Percentiles rank a stretch among this genome's conserved stretches.
phyloP scores from a whole-genome alignment of 257 asterid species.

The Anisodus tanguticus region DNA sequence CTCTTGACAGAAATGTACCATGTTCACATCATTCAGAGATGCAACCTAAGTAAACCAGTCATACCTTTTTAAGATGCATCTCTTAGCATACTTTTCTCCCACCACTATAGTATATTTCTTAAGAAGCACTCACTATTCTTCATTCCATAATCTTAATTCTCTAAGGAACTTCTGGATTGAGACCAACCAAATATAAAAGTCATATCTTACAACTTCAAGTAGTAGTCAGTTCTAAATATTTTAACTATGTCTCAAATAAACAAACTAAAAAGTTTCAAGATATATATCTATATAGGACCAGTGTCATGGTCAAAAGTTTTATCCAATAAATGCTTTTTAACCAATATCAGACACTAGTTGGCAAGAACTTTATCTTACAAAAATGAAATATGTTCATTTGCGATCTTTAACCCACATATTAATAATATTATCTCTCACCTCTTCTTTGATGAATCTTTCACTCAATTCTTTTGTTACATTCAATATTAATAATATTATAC shows the following conservation, averaged over 20 bases:
- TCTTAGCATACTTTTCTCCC: neutral
- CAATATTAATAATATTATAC: neutral
- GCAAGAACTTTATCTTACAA: neutral
- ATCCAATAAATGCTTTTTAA: neutral
- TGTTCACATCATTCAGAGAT: neutral
- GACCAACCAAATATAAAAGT: neutral
- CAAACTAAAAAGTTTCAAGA: neutral
- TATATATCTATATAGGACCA: neutral
- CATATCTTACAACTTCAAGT: neutral
- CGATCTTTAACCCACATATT: neutral
- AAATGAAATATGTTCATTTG: neutral
- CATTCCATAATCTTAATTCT: neutral
- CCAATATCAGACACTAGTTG: constrained; percentile 12
- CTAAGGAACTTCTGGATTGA: neutral
- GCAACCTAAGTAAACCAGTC: neutral
- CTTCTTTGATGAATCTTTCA: constrained; percentile 11
- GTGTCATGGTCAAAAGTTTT: neutral
- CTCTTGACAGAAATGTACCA: neutral
- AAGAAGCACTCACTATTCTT: neutral
- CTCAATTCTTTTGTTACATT: neutral
- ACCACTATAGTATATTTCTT: neutral
- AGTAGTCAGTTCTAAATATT: neutral
- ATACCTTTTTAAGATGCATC: constrained; percentile 15
- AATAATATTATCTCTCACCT: neutral
- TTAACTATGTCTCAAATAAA: neutral